phyloP scores from a whole-genome alignment of 306 rosid species.

The Hippophae rhamnoides region DNA sequence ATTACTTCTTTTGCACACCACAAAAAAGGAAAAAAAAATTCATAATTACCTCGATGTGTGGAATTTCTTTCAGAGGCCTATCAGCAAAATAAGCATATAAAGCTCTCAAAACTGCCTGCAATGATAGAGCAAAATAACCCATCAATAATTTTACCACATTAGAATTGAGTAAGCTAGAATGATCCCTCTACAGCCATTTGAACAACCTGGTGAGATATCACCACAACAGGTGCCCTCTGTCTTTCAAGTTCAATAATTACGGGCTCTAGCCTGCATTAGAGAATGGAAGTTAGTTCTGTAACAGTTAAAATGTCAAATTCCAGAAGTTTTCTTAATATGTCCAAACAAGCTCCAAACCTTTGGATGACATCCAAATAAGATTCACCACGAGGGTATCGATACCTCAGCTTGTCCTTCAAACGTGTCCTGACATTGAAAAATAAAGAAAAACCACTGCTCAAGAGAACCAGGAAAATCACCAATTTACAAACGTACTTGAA shows the following conservation, averaged over 20 bases:
- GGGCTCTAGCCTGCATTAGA: slow-evolving; percentile 79
- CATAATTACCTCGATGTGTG: slow-evolving; percentile 75
- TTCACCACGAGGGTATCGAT: slow-evolving; percentile 97
- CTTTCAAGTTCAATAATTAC: slow-evolving; percentile 97
- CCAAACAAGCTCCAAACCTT: slow-evolving; percentile 41
- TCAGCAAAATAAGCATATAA: slow-evolving; percentile 95
- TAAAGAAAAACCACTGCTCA: background rate
- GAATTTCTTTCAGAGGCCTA: slow-evolving; percentile 89
- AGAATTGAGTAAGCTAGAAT: background rate
- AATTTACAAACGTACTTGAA: background rate
- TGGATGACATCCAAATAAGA: slow-evolving; percentile 96
- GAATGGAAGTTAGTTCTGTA: slow-evolving; percentile 9
- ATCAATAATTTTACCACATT: slow-evolving; percentile 12
- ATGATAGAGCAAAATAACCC: slow-evolving; percentile 10
- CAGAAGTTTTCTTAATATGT: background rate
- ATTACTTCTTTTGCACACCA: too few species aligned
- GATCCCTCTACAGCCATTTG: background rate
- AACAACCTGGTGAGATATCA: slow-evolving; percentile 89
- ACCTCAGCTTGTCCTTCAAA: slow-evolving; percentile 87
- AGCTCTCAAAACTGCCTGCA: slow-evolving; percentile 97
- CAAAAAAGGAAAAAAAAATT: too few species aligned
- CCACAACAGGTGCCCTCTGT: slow-evolving; percentile 96
- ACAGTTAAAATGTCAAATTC: slow-evolving; percentile 4
- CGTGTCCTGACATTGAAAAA: slow-evolving; percentile 52
- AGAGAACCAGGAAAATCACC: background rate